These are phyloP conservation scores for Cardamine occulta DNA, from an alignment of 345 rosid genomes.

Conservation along the genomic window DNA sequence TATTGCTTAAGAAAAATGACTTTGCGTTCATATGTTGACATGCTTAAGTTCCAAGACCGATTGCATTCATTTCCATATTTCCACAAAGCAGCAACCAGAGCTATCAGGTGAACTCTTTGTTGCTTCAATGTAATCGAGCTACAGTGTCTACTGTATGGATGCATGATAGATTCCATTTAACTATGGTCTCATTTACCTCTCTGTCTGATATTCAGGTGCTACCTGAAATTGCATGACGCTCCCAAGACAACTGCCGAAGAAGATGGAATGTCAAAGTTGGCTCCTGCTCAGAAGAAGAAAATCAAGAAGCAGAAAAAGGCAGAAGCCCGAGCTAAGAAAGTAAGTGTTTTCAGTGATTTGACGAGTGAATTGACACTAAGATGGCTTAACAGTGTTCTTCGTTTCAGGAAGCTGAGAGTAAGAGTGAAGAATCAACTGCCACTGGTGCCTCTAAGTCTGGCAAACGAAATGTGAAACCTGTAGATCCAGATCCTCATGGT, in stretches of 20 bases:
- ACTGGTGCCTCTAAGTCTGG: conserved; percentile 79
- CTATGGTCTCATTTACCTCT: conserved; percentile 18
- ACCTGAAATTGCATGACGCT: conserved; percentile 79
- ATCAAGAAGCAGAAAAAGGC: conserved; percentile 91
- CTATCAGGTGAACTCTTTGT: conserved; percentile 68
- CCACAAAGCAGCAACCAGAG: conserved; percentile 94
- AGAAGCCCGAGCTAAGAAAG: conserved; percentile 98
- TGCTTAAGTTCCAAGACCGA: conserved; percentile 97
- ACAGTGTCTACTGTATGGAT: conserved; percentile 5
- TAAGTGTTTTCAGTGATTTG: conserved; percentile 40
- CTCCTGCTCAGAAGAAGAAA: conserved; percentile 93
- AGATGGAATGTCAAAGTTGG: conserved; percentile 74
- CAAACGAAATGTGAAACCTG: conserved; percentile 83
- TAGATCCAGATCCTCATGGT: conserved; percentile 95
- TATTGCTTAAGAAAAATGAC: conserved; percentile 99
- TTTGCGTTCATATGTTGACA: conserved; percentile 90
- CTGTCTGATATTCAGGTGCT: conserved; percentile 63
- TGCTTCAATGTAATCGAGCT: conserved; percentile 12
- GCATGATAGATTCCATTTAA: conserved; percentile 17
- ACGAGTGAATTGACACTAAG: conserved; percentile 23
- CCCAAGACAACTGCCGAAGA: conserved; percentile 87
- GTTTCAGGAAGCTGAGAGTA: conserved; percentile 88
- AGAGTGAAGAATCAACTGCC: conserved; percentile 78
- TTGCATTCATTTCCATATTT: conserved; percentile 92
- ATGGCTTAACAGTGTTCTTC: conserved; percentile 34